These are phyloP conservation scores for Chrysoporthe cubensis DNA, from an alignment of 2,329 filamentous ascomycete genomes.

Conservation along the genomic window DNA sequence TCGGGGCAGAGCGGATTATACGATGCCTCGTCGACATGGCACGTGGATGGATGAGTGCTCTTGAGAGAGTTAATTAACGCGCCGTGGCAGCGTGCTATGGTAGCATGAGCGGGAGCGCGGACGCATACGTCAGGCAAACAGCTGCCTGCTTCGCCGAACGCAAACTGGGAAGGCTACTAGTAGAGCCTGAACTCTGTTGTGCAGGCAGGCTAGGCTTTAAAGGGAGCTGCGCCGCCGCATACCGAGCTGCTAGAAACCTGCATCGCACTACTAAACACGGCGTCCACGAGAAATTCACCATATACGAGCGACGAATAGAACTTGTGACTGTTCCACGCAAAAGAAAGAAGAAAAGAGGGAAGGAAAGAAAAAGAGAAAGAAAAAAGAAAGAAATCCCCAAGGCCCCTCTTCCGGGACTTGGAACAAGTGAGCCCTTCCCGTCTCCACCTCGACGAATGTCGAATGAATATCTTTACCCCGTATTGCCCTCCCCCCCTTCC, in stretches of 20 bases:
- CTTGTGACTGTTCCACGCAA: background rate
- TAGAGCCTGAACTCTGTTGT: background rate
- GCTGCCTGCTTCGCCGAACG: constrained; percentile 28
- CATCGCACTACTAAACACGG: background rate
- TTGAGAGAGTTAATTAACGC: too few species aligned
- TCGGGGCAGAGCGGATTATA: too few species aligned
- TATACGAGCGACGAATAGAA: background rate
- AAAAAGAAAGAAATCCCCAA: too few species aligned
- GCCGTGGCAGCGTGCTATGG: background rate
- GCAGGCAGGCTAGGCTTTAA: background rate
- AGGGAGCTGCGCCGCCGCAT: background rate
- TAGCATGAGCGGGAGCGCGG: background rate
- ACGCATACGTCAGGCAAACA: constrained; percentile 23
- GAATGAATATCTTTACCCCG: too few species aligned
- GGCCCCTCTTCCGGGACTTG: too few species aligned
- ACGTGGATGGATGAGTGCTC: too few species aligned
- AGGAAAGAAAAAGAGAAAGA: too few species aligned
- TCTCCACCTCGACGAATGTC: too few species aligned
- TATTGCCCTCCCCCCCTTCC: too few species aligned
- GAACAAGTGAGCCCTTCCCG: too few species aligned
- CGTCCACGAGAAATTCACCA: background rate
- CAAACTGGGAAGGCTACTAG: constrained; percentile 15
- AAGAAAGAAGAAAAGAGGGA: too few species aligned
- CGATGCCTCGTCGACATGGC: too few species aligned
- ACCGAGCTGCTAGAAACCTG: background rate